These are phyloP conservation scores for Marchantia paleacea DNA, from an alignment of 225 moss, liverwort and hornwort genomes.

Conservation along the genomic window DNA sequence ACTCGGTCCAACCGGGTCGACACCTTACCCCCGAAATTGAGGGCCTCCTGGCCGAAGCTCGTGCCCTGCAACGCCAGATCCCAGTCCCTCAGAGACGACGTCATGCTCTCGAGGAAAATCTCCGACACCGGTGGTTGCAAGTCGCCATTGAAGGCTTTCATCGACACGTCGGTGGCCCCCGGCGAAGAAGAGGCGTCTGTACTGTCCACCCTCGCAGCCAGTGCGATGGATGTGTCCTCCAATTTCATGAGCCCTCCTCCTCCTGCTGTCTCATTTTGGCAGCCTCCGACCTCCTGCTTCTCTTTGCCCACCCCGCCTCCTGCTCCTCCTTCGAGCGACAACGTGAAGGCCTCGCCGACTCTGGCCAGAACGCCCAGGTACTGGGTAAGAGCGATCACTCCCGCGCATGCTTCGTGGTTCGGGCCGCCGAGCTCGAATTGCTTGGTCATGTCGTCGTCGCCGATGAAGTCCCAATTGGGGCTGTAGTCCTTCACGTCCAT, in stretches of 20 bases:
- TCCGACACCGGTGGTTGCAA: constrained; percentile 31
- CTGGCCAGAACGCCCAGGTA: constrained; percentile 42
- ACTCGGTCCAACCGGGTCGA: constrained; percentile 40
- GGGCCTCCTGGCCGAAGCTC: constrained; percentile 34
- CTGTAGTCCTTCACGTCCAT: constrained; percentile 34
- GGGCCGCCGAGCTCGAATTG: constrained; percentile 49
- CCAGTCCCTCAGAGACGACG: constrained; percentile 44
- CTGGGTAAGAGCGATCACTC: constrained; percentile 41
- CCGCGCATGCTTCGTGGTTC: constrained; percentile 48
- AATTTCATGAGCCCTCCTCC: constrained; percentile 9
- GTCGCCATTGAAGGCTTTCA: constrained; percentile 9
- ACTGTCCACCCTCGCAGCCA: constrained; percentile 7
- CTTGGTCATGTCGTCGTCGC: constrained; percentile 19
- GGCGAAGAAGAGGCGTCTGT: constrained; percentile 8
- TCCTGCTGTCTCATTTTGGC: neutral
- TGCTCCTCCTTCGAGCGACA: constrained; percentile 24
- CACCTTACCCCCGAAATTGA: constrained; percentile 21
- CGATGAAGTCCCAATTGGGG: constrained; percentile 37
- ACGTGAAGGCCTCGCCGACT: constrained; percentile 41
- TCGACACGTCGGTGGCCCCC: constrained; percentile 1
- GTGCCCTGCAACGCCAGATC: constrained; percentile 43
- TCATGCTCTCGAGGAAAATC: constrained; percentile 22
- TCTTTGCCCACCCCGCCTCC: constrained; percentile 1
- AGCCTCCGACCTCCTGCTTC: constrained; percentile 7
- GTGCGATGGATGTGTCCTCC: constrained; percentile 1